Percentiles rank a stretch among this genome's conserved stretches.
Evolutionary conservation across 2,329 filamentous ascomycete species (phyloP).

Genomic region (Colletotrichum liriopes): DNA sequence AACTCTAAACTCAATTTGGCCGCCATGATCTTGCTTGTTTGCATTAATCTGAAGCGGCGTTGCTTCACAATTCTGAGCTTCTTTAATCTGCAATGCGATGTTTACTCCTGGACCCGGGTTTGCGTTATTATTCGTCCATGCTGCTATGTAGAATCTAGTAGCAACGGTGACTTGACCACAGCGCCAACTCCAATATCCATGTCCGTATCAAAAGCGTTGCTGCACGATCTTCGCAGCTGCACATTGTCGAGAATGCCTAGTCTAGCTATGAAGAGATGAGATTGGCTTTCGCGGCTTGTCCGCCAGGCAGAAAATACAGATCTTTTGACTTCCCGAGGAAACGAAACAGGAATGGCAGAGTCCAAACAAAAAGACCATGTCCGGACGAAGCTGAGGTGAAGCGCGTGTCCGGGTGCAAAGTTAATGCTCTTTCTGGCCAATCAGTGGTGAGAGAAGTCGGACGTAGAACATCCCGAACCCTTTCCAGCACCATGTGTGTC

Average conservation of each 20-base stretch:
- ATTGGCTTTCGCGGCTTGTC: neutral
- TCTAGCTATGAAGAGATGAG: neutral
- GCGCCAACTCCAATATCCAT: no score
- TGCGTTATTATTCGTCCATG: neutral
- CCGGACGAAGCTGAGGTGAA: slow-evolving; percentile 32
- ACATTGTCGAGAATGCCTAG: neutral
- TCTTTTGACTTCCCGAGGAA: neutral
- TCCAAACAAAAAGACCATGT: slow-evolving; percentile 7
- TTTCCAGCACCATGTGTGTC: slow-evolving; percentile 20
- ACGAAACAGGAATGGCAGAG: slow-evolving; percentile 17
- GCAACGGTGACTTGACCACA: no score
- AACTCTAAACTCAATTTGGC: slow-evolving; percentile 13
- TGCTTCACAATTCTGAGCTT: neutral
- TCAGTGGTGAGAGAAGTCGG: neutral
- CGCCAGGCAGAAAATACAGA: neutral
- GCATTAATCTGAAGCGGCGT: slow-evolving; percentile 11
- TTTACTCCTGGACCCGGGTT: neutral
- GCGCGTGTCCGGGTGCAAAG: slow-evolving; percentile 20
- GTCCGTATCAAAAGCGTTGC: neutral
- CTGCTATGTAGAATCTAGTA: neutral
- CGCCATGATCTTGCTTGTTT: neutral
- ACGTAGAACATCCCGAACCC: slow-evolving; percentile 15
- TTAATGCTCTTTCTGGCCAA: slow-evolving; percentile 16
- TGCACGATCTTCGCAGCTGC: neutral
- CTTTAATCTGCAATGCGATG: neutral